A percentile compares a stretch with the other conserved stretches of the same genome.
These are phyloP conservation scores for Cyclotella sp. DNA, from an alignment of 108 stramenopile species.

Conservation along the genomic window DNA sequence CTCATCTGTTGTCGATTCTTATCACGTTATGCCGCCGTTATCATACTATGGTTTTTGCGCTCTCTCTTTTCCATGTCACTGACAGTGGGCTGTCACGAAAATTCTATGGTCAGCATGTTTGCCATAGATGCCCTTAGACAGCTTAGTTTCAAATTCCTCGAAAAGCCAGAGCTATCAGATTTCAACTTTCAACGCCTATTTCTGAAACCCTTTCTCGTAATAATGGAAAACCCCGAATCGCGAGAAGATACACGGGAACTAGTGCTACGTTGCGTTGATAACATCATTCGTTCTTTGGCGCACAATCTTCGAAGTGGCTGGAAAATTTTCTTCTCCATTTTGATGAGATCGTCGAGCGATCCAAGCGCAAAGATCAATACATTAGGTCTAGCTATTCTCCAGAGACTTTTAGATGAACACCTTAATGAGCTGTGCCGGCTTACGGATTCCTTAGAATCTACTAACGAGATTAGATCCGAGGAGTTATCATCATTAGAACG, in stretches of 20 bases:
- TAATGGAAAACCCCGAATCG: slow-evolving; percentile 76
- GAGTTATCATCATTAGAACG: slow-evolving; percentile 52
- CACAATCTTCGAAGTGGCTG: slow-evolving; percentile 91
- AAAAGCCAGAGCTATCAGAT: slow-evolving; percentile 95
- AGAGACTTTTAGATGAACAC: slow-evolving; percentile 84
- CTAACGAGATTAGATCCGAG: slow-evolving; percentile 17
- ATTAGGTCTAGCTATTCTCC: slow-evolving; percentile 78
- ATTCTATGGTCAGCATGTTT: slow-evolving; percentile 94
- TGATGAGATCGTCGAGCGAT: slow-evolving; percentile 71
- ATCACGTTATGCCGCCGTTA: too few species aligned
- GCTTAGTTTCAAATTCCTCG: slow-evolving; percentile 97
- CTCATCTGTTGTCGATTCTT: too few species aligned
- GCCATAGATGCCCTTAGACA: slow-evolving; percentile 98
- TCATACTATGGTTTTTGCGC: too few species aligned
- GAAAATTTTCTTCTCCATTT: slow-evolving; percentile 87
- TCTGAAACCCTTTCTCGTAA: slow-evolving; percentile 89
- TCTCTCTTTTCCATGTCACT: background rate
- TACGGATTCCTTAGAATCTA: slow-evolving; percentile 31
- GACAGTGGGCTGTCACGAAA: slow-evolving; percentile 88
- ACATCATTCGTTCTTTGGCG: slow-evolving; percentile 80
- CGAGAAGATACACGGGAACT: slow-evolving; percentile 81
- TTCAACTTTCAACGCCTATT: slow-evolving; percentile 98
- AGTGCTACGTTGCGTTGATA: slow-evolving; percentile 84
- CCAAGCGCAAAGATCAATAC: slow-evolving; percentile 67
- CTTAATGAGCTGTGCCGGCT: slow-evolving; percentile 68